Evolutionary conservation across 2,329 filamentous ascomycete species (phyloP).

Genomic region (Diaporthe velutina): DNA sequence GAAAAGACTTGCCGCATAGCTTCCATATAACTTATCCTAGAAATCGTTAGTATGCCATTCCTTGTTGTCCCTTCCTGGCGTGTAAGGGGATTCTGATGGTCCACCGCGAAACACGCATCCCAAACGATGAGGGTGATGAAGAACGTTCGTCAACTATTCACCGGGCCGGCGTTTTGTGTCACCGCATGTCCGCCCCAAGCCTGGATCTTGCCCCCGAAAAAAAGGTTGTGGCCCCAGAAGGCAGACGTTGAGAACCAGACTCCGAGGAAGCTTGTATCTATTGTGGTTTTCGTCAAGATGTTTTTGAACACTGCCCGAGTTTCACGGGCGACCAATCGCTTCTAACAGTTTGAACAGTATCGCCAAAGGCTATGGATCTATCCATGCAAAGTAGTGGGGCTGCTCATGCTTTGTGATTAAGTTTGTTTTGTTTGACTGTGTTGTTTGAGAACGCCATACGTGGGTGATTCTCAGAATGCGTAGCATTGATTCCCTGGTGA

Average conservation of each 20-base stretch:
- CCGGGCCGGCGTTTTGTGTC: too few relatives aligned
- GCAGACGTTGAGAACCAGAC: neutral
- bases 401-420: neutral
- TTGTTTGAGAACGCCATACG: neutral
- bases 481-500: too few relatives aligned
- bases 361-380: neutral
- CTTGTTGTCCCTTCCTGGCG: too few relatives aligned
- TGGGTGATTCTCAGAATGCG: neutral
- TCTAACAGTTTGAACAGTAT: neutral
- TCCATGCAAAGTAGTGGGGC: neutral
- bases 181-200: too few relatives aligned
- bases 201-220: neutral
- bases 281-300: neutral
- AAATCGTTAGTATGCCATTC: neutral
- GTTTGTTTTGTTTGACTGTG: neutral
- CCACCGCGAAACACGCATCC: neutral
- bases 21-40: neutral
- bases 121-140: neutral
- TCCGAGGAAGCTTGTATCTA: neutral
- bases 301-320: neutral
- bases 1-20: too few relatives aligned
- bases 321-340: conserved; percentile 14
- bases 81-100: neutral
- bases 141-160: neutral
- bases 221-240: neutral